These are phyloP conservation scores for Phialemonium atrogriseum DNA, from an alignment of 2,329 filamentous ascomycete species.

Conservation along the genomic window DNA sequence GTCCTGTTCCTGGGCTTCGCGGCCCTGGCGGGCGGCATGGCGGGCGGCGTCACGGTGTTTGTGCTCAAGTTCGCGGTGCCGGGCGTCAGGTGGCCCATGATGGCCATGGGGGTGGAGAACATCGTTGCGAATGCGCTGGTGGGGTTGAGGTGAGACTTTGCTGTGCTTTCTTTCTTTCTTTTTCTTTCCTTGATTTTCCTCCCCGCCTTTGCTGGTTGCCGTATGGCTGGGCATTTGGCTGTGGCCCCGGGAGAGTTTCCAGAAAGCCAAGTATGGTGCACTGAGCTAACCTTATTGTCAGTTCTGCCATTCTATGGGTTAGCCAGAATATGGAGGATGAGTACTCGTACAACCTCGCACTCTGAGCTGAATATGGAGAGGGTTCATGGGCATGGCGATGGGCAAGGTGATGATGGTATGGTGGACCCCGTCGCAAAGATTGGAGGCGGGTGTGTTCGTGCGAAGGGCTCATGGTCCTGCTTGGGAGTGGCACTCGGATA, in stretches of 20 bases:
- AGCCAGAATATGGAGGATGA: conserved; percentile 68
- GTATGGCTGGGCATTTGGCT: no score
- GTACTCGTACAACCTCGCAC: conserved; percentile 58
- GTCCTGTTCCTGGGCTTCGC: conserved; percentile 62
- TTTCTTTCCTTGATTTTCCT: background rate
- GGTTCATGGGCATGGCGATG: no score
- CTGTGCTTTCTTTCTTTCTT: conserved; percentile 1
- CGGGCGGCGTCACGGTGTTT: conserved; percentile 59
- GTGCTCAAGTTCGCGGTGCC: conserved; percentile 57
- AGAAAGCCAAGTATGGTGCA: no score
- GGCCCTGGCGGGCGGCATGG: conserved; percentile 57
- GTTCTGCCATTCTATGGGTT: conserved; percentile 58
- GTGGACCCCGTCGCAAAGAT: no score
- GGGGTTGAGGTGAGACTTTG: conserved; percentile 43
- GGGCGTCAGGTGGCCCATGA: conserved; percentile 47
- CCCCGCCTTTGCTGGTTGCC: no score
- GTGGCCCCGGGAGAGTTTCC: no score
- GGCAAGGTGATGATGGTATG: no score
- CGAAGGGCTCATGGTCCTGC: no score
- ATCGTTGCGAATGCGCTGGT: conserved; percentile 58
- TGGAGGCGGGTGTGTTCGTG: no score
- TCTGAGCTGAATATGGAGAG: conserved; percentile 27
- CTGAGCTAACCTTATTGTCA: conserved; percentile 14
- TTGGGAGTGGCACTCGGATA: no score
- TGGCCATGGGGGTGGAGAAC: conserved; percentile 59